A percentile compares a stretch with the other conserved stretches of the same genome.
Evolutionary conservation across 441 rosid species (phyloP).

Genomic region (Lepidium campestre): DNA sequence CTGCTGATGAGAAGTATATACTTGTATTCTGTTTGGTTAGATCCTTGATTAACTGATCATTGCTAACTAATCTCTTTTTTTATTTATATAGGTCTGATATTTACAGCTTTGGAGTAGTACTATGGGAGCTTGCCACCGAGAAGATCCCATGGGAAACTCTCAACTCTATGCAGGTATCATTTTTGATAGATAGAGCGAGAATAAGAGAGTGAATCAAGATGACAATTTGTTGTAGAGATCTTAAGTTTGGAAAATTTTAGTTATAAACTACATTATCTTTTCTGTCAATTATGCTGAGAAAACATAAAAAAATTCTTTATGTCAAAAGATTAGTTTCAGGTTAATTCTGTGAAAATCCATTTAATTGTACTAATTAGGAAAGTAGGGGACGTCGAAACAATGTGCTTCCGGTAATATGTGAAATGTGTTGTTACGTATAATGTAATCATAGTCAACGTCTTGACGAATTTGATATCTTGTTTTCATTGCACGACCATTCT

Average conservation of each 20-base stretch:
- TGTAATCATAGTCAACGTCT: background rate
- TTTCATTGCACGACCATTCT: background rate
- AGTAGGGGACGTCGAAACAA: background rate
- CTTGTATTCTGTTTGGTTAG: constrained; percentile 2
- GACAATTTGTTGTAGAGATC: background rate
- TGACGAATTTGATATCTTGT: background rate
- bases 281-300: background rate
- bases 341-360: background rate
- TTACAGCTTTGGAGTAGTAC: constrained; percentile 83
- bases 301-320: background rate
- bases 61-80: constrained; percentile 15
- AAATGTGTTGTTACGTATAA: background rate
- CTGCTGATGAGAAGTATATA: constrained; percentile 85
- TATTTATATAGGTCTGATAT: constrained; percentile 67
- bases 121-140: constrained; percentile 96
- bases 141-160: constrained; percentile 98
- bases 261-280: background rate
- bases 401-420: background rate
- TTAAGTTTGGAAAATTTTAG: background rate
- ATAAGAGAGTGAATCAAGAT: background rate
- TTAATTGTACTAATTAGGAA: background rate
- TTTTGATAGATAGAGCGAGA: constrained; percentile 6
- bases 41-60: background rate
- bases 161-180: constrained; percentile 81
- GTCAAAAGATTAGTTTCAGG: background rate